A percentile compares a stretch with the other conserved stretches of the same genome.
These are phyloP conservation scores for Fonsecaea pugnacius DNA, from an alignment of 2,329 filamentous ascomycete species.

Conservation along the genomic window DNA sequence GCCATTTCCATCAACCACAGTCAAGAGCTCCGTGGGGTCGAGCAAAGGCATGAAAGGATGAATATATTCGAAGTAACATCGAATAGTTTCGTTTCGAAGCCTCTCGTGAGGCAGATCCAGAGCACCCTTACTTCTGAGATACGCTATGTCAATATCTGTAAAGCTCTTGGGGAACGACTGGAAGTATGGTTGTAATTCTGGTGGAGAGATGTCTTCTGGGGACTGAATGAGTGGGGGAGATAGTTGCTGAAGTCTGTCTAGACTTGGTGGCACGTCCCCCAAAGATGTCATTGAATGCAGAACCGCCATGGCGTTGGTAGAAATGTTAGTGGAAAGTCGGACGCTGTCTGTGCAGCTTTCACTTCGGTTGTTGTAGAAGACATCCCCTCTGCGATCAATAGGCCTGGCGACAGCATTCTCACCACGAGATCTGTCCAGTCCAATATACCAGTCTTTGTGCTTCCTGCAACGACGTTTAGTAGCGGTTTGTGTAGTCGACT, in stretches of 20 bases:
- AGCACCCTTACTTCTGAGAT: constrained; percentile 81
- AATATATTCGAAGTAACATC: constrained; percentile 82
- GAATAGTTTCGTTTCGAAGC: constrained; percentile 78
- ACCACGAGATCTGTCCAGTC: background rate
- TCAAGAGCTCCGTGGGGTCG: constrained; percentile 64
- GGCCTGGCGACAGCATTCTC: background rate
- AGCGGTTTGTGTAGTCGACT: background rate
- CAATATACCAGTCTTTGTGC: background rate
- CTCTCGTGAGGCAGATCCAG: constrained; percentile 70
- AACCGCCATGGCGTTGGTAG: background rate
- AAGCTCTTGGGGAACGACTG: constrained; percentile 77
- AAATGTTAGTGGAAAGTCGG: background rate
- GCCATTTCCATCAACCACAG: constrained; percentile 60
- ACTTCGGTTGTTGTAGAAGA: background rate
- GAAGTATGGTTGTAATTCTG: constrained; percentile 67
- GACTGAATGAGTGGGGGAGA: background rate
- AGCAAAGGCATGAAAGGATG: constrained; percentile 92
- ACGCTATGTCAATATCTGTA: constrained; percentile 77
- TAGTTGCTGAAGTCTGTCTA: constrained; percentile 5
- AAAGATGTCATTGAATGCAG: background rate
- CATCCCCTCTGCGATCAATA: background rate
- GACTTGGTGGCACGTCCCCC: background rate
- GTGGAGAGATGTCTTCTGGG: background rate
- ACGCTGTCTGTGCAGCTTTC: background rate
- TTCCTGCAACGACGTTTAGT: background rate